Evolutionary conservation across 164 flowering plant genomes (phyloP).

Genomic region (Nymphaea thermarum): DNA sequence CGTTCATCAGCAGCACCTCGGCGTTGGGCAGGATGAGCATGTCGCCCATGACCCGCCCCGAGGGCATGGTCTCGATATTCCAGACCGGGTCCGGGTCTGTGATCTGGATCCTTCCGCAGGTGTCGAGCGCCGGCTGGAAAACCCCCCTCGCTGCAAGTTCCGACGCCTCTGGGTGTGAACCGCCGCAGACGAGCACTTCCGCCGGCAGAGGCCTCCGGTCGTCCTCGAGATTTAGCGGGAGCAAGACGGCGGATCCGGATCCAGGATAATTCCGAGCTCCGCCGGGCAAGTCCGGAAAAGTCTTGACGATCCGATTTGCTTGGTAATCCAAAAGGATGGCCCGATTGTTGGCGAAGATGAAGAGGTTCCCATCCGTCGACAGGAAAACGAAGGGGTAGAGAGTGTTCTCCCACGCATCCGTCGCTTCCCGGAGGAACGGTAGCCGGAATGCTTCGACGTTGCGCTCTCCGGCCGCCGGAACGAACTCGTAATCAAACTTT

Average conservation of each 20-base stretch:
- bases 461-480: conserved; percentile 29
- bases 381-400: conserved; percentile 80
- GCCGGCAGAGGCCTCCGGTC: conserved; percentile 8
- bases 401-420: conserved; percentile 56
- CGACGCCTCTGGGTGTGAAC: conserved; percentile 22
- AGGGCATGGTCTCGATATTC: conserved; percentile 65
- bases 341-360: conserved; percentile 72
- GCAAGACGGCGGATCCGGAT: conserved; percentile 56
- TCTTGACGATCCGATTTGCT: conserved; percentile 21
- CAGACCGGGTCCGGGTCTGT: conserved; percentile 27
- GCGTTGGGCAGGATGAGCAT: conserved; percentile 66
- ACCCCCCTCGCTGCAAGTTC: conserved; percentile 7
- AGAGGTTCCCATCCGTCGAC: conserved; percentile 70
- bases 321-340: conserved; percentile 43
- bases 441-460: conserved; percentile 11
- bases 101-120: conserved; percentile 41
- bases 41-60: conserved; percentile 62
- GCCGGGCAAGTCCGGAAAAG: conserved; percentile 44
- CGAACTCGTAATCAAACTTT: conserved; percentile 43
- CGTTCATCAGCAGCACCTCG: conserved; percentile 59
- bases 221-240: conserved; percentile 39
- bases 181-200: conserved; percentile 73
- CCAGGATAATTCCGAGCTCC: conserved; percentile 84
- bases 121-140: conserved; percentile 30
- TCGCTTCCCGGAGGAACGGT: conserved; percentile 40